Percentiles rank a stretch among this genome's conserved stretches.
These are phyloP conservation scores for Solidago caesia DNA, from an alignment of 129 eudicot genomes.

Conservation along the genomic window DNA sequence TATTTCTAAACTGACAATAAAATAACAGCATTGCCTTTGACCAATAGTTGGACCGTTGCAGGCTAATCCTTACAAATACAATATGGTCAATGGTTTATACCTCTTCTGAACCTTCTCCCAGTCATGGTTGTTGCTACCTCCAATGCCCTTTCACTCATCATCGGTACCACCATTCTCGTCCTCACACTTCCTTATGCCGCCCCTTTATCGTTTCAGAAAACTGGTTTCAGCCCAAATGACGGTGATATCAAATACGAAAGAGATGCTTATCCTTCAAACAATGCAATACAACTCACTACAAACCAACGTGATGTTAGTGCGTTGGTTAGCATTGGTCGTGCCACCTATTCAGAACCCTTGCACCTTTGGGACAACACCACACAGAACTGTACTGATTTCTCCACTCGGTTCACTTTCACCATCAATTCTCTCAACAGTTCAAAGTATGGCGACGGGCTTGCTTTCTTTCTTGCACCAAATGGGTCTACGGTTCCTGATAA, in stretches of 20 bases:
- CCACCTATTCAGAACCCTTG: slow-evolving; percentile 44
- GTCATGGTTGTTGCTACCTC: slow-evolving; percentile 20
- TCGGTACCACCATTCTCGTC: slow-evolving; percentile 16
- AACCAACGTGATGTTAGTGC: slow-evolving; percentile 30
- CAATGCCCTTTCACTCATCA: slow-evolving; percentile 5
- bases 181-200: slow-evolving; percentile 29
- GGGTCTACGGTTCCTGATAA: slow-evolving; percentile 31
- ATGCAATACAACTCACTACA: slow-evolving; percentile 43
- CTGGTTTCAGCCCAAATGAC: slow-evolving; percentile 34
- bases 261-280: slow-evolving; percentile 35
- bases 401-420: slow-evolving; percentile 50
- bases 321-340: slow-evolving; percentile 43
- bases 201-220: slow-evolving; percentile 30
- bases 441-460: slow-evolving; percentile 47
- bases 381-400: slow-evolving; percentile 47
- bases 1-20: slow-evolving; percentile 9
- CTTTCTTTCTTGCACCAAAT: slow-evolving; percentile 59
- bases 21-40: neutral
- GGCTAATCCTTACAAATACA: slow-evolving; percentile 7
- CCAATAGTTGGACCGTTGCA: slow-evolving; percentile 18
- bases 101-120: slow-evolving; percentile 15
- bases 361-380: slow-evolving; percentile 48
- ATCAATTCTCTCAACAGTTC: slow-evolving; percentile 30
- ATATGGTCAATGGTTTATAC: slow-evolving; percentile 14
- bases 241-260: slow-evolving; percentile 30